Evolutionary conservation across 768 basidiomycete species (phyloP), one percentile per base, ranked within the genome.

Genomic region (Pilatotrama ljubarskyi): DNA sequence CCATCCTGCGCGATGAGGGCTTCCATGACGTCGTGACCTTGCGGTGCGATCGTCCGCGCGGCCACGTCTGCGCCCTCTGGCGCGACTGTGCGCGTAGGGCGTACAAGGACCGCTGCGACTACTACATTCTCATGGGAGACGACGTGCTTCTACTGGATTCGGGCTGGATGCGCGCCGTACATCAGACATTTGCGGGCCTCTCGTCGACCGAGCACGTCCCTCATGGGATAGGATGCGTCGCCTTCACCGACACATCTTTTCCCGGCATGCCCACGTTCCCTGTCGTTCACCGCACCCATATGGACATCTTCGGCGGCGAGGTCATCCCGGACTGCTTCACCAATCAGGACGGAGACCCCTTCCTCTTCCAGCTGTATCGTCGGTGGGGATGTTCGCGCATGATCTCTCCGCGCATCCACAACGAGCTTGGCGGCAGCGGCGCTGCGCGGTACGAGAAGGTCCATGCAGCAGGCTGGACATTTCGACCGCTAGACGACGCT

Each of bases 231-330:
- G 85, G 83, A 10, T 84, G 83, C 40, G 78, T 86, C 2, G 79
- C 83, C 0, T 84, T 86, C 70, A 83, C 78, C 6, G 83, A 85
- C 61, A 72, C 68, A 17, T 73, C 76, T 9, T 86, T 84, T 63
- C 81, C 80, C 0, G 85, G 83, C 0, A 84, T 86, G 82, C 84
- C 83, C 0, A 85, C 84, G 0, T 85, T 85, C 63, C 85, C 85
- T 0, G 73, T 85, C 51, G 50, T 86, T 43, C 82, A 84, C 57
- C 77, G 78, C 24, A 79, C 72, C 0, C 85, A 86, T 64, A 71
- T 86, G 68, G 78, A 84, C 29, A 79, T 84, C 43, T 86, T 86
- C 62, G 58, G 69, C 0, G 82, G 83, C 5, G 68, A 76, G 11
- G 73, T 85, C 22, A 66, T 86, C 14, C 84, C 84, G 0, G 72